These are phyloP conservation scores for Zychaea mexicana DNA, from an alignment of 371 early-diverging fungal genomes.

Conservation along the genomic window DNA sequence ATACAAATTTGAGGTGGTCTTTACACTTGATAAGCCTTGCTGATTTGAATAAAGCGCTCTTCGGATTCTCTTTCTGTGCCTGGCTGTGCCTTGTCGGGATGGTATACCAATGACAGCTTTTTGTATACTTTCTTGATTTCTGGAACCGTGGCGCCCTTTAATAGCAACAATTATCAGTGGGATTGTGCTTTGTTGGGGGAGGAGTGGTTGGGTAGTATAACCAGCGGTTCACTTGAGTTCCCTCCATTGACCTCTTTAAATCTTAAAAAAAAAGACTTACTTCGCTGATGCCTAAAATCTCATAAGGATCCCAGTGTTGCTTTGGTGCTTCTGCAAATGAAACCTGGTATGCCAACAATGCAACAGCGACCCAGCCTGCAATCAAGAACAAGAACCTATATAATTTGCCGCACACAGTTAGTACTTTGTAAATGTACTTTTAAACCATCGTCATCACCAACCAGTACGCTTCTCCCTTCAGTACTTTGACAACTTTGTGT, in stretches of 20 bases:
- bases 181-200: too few species aligned
- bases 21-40: slow-evolving; percentile 89
- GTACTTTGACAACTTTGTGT: neutral
- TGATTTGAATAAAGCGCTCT: slow-evolving; percentile 73
- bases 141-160: slow-evolving; percentile 54
- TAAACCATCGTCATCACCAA: neutral
- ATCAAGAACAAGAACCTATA: slow-evolving; percentile 54
- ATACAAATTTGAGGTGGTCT: neutral
- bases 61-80: slow-evolving; percentile 67
- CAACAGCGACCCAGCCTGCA: slow-evolving; percentile 81
- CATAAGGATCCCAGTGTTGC: slow-evolving; percentile 91
- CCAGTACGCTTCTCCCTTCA: neutral
- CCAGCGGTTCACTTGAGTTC: too few species aligned
- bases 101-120: slow-evolving; percentile 75
- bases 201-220: too few species aligned
- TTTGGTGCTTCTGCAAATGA: slow-evolving; percentile 69
- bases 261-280: slow-evolving; percentile 45
- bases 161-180: too few species aligned
- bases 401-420: neutral
- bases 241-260: too few species aligned
- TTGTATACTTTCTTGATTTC: slow-evolving; percentile 79
- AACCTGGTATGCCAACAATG: slow-evolving; percentile 75
- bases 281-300: slow-evolving; percentile 81
- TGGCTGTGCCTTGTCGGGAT: slow-evolving; percentile 82
- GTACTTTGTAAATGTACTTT: neutral